phyloP scores from a whole-genome alignment of 768 basidiomycete species.

The Pseudohyphozyma bogoriensis region DNA sequence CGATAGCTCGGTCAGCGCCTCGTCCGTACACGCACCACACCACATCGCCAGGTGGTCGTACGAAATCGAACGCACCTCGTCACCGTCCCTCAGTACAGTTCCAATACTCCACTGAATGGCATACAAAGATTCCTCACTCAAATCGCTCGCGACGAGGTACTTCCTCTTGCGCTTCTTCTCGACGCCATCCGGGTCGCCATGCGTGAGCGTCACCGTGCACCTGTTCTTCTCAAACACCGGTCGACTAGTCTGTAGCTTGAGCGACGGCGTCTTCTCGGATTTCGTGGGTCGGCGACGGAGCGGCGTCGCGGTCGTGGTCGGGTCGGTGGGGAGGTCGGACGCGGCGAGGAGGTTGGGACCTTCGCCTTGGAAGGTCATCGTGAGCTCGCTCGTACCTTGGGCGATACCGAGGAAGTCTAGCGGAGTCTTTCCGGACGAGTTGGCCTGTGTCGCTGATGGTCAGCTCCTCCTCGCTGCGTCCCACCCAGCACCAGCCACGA shows the following conservation, averaged over 20 bases:
- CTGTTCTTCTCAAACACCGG: conserved; percentile 83
- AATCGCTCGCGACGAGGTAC: conserved; percentile 87
- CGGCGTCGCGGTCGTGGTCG: not conserved
- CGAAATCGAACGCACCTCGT: conserved; percentile 47
- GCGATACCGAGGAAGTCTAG: conserved; percentile 21
- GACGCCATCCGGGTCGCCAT: conserved; percentile 43
- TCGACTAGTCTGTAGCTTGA: conserved; percentile 37
- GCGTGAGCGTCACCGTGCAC: conserved; percentile 77
- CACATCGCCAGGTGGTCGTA: not conserved
- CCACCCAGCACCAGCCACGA: not conserved
- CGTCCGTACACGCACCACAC: not conserved
- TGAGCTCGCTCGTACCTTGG: too few species aligned
- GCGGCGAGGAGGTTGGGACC: conserved; percentile 25
- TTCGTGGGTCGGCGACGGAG: conserved; percentile 17
- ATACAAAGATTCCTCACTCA: conserved; percentile 86
- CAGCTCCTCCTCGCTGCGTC: not conserved
- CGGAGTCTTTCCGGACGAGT: conserved; percentile 23
- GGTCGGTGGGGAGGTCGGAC: not conserved
- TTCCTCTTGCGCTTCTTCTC: conserved; percentile 45
- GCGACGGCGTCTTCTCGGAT: not conserved
- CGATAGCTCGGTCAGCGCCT: not conserved
- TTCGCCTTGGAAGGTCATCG: conserved; percentile 24
- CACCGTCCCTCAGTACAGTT: conserved; percentile 86
- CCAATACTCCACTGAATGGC: conserved; percentile 69
- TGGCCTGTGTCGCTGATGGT: conserved; percentile 7